Conservation (phyloP, 176 grass and related monocot species). For the Tillandsia leiboldiana region DNA sequence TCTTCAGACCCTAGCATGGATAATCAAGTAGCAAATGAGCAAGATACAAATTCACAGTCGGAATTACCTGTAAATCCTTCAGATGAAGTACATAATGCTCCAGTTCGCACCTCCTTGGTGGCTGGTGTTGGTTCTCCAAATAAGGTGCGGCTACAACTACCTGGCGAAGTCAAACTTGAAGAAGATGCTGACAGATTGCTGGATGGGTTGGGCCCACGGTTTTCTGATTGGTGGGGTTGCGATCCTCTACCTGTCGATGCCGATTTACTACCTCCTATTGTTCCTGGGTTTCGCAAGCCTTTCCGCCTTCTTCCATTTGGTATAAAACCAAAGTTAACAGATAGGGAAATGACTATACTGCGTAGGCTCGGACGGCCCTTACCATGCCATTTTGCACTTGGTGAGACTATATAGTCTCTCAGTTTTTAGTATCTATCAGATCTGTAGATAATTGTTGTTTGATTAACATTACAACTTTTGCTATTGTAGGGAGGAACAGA, state of each 20-base stretch:
- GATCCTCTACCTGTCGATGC: slow-evolving; percentile 69
- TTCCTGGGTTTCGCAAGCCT: slow-evolving; percentile 71
- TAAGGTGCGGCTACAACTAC: slow-evolving; percentile 54
- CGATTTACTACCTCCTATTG: slow-evolving; percentile 65
- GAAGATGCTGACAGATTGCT: slow-evolving; percentile 67
- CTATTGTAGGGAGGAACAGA: slow-evolving; percentile 57
- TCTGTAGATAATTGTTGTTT: slow-evolving; percentile 1
- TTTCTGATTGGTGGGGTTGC: slow-evolving; percentile 85
- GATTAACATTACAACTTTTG: slow-evolving; percentile 9
- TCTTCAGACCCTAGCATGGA: slow-evolving; percentile 14
- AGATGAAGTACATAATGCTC: slow-evolving; percentile 13
- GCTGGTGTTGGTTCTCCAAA: slow-evolving; percentile 67
- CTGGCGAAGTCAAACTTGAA: slow-evolving; percentile 71
- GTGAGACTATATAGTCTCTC: slow-evolving; percentile 31
- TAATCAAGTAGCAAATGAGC: slow-evolving; percentile 16
- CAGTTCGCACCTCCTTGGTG: slow-evolving; percentile 35
- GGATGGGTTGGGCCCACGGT: slow-evolving; percentile 63
- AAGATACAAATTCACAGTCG: slow-evolving; percentile 13
- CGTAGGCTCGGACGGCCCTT: slow-evolving; percentile 49
- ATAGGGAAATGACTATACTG: slow-evolving; percentile 80
- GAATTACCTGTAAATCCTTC: slow-evolving; percentile 12
- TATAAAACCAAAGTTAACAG: slow-evolving; percentile 69
- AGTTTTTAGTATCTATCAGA: slow-evolving; percentile 2
- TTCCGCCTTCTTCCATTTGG: slow-evolving; percentile 78
- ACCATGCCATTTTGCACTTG: slow-evolving; percentile 79